These are phyloP conservation scores for Arthroderma sp. DNA, from an alignment of 2,329 filamentous ascomycete genomes.

Conservation along the genomic window DNA sequence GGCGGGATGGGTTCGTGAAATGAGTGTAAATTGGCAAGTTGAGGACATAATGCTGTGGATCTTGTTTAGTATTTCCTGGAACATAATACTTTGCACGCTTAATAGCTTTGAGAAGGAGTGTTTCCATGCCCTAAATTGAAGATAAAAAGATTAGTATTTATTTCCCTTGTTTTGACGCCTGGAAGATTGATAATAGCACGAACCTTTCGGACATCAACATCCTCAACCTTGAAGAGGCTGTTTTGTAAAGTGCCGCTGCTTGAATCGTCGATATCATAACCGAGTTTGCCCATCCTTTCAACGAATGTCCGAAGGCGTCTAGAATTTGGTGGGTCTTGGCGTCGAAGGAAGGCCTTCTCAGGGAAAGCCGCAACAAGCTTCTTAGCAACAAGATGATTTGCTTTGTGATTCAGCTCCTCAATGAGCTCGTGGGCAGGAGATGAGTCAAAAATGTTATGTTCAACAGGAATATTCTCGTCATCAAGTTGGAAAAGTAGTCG, in stretches of 20 bases:
- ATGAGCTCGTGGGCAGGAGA: conserved; percentile 81
- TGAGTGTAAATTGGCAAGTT: conserved; percentile 94
- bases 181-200: conserved; percentile 9
- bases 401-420: conserved; percentile 89
- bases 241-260: conserved; percentile 88
- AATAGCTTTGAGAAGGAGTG: conserved; percentile 87
- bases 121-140: conserved; percentile 66
- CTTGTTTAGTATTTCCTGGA: conserved; percentile 61
- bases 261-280: conserved; percentile 75
- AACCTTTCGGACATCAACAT: conserved; percentile 71
- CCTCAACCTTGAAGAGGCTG: conserved; percentile 86
- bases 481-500: conserved; percentile 87
- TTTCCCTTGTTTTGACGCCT: too few species aligned
- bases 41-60: conserved; percentile 77
- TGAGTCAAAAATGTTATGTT: conserved; percentile 91
- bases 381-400: conserved; percentile 78
- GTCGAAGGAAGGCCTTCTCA: conserved; percentile 82
- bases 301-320: conserved; percentile 81
- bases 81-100: conserved; percentile 92
- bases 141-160: conserved; percentile 10
- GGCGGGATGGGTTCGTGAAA: conserved; percentile 87
- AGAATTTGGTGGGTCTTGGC: conserved; percentile 72
- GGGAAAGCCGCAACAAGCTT: conserved; percentile 66
- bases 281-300: conserved; percentile 83
- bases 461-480: conserved; percentile 94